A percentile compares a stretch with the other conserved stretches of the same genome.
These are phyloP conservation scores for Epichloe sibirici DNA, from an alignment of 2,329 filamentous ascomycete genomes.

Conservation along the genomic window DNA sequence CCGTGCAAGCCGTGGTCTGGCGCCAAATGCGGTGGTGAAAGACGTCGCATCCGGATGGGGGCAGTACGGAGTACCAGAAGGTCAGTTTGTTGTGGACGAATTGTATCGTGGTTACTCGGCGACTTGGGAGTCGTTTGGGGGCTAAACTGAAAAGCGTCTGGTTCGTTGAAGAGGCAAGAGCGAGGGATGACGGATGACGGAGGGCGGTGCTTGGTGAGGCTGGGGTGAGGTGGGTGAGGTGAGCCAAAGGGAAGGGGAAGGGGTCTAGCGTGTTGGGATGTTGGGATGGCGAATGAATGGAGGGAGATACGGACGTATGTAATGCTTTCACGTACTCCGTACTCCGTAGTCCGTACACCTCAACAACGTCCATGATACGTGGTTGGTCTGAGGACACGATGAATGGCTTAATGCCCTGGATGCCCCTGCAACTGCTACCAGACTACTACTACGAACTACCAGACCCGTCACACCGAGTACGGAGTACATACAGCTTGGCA, in stretches of 20 bases:
- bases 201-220: neutral
- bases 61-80: neutral
- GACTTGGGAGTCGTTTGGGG: neutral
- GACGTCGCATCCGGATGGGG: neutral
- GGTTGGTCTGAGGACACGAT: neutral
- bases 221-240: neutral
- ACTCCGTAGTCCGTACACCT: neutral
- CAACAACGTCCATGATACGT: neutral
- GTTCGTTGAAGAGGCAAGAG: no score
- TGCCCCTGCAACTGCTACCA: neutral
- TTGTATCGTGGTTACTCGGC: neutral
- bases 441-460: no score
- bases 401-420: neutral
- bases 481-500: no score
- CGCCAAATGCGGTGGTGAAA: neutral
- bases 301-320: no score
- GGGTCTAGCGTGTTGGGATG: neutral
- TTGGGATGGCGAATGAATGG: no score
- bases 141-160: neutral
- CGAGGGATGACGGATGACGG: neutral
- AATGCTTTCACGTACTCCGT: slow-evolving; percentile 14
- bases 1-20: neutral
- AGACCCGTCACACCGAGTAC: no score
- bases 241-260: neutral
- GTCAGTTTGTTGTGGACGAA: neutral